Evolutionary conservation across 1,139 yeast species (phyloP).

Genomic region (Starmera stellimalicola): DNA sequence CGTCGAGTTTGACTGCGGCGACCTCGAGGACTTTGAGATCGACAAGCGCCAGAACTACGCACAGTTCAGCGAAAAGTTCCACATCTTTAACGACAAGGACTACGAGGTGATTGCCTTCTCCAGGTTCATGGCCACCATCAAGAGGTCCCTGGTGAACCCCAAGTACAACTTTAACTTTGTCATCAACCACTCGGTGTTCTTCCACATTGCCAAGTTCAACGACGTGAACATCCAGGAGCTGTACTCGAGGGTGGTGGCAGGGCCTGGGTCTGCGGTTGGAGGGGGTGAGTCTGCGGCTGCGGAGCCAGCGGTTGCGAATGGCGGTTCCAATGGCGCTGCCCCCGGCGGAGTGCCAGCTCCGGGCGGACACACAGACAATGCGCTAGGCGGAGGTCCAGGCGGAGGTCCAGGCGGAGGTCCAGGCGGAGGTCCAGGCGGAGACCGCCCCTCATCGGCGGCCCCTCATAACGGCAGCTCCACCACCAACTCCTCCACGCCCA

Average conservation of each 20-base stretch:
- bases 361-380: neutral
- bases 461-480: no score
- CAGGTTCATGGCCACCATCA: neutral
- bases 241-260: neutral
- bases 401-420: no score
- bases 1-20: neutral
- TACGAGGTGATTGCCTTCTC: neutral
- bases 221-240: neutral
- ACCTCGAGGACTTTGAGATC: slow-evolving; percentile 1
- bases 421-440: no score
- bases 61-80: neutral
- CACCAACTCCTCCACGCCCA: neutral
- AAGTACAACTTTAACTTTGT: slow-evolving; percentile 1
- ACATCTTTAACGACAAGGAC: neutral
- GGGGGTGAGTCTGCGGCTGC: neutral
- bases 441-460: no score
- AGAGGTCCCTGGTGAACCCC: neutral
- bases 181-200: neutral
- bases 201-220: neutral
- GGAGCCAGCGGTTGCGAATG: neutral
- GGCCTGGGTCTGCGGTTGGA: neutral
- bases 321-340: neutral
- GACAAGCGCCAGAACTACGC: neutral
- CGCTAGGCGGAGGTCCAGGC: no score
- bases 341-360: neutral